Evolutionary conservation across 148 eudicot genomes (phyloP), one percentile per base, ranked within the genome.

Genomic region (Rhododendron mucronatum): DNA sequence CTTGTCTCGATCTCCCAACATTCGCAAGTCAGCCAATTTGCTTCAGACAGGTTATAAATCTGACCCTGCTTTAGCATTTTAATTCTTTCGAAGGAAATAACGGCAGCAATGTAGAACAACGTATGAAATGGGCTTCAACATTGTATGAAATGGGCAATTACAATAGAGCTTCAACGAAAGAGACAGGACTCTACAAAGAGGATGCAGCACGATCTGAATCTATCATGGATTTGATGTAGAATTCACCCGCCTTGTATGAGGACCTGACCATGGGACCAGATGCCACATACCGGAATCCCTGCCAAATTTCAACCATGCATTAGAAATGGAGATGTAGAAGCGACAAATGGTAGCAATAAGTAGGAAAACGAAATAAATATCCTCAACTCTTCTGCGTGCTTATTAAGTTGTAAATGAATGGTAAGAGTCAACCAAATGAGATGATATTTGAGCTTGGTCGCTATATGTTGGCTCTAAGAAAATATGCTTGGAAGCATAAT

Each of bases 201-300:
- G 95, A 86, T 75, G 88, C 92, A 83, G 96, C 95, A 80, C 99
- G 96, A 86, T 95, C 98, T 78, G 93, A 89, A 80, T 96, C 96
- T 73, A 96, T 96, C 99, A 96, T 95, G 50, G 98, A 94, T 88
- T 96, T 96, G 86, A 95, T 96, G 89, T 96, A 96, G 87, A 69
- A 96, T 86, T 96, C 99, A 80, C 99, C 99, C 2, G 99, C 99
- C 90, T 95, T 96, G 91, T 96, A 96, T n/a, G 99, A 96, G 39
- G 98, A 96, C 89, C 98, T 90, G 8, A 96, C 99, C 98, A 96
- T 96, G 69, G 98, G 98, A 85, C 99, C 99, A 73, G 99, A 96
- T 74, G 98, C 99, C 87, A 95, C 98, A 39, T 96, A 96, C 65
- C 99, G 95, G 81, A 96, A 96, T 81, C 99, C 99, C 99, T 96